A percentile compares a stretch with the other conserved stretches of the same genome.
Conservation (phyloP, 371 early-diverging fungal genomes). For the Saksenaea oblongispora region DNA sequence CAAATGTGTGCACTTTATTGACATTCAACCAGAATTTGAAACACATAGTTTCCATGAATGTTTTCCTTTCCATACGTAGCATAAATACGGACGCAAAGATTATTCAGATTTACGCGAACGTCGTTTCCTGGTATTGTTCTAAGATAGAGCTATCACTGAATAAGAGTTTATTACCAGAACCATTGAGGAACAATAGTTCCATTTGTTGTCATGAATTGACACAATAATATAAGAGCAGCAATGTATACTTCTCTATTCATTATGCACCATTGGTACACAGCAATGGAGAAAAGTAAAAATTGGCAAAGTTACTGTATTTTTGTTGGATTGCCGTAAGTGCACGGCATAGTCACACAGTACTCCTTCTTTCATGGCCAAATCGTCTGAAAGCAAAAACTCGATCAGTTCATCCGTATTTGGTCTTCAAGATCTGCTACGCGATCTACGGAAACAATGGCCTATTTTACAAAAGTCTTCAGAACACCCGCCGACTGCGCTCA, state of each 20-base stretch:
- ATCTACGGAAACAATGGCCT: slow-evolving; percentile 31
- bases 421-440: slow-evolving; percentile 28
- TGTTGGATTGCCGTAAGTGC: no score
- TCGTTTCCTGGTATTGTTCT: no score
- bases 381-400: slow-evolving; percentile 25
- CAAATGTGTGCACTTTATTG: no score
- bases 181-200: not conserved
- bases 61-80: no score
- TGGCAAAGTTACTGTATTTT: no score
- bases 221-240: not conserved
- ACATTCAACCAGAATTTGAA: no score
- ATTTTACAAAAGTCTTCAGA: slow-evolving; percentile 10
- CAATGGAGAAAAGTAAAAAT: no score
- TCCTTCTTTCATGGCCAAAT: slow-evolving; percentile 9
- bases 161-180: no score
- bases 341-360: not conserved
- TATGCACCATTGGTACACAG: not conserved
- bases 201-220: not conserved
- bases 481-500: slow-evolving; percentile 12
- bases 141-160: no score
- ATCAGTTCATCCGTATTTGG: slow-evolving; percentile 43
- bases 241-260: not conserved
- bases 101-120: no score
- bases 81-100: no score
- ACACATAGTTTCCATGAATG: no score